These are phyloP conservation scores for Trichoderma simmonsii DNA, from an alignment of 2,329 filamentous ascomycete genomes.

Conservation along the genomic window DNA sequence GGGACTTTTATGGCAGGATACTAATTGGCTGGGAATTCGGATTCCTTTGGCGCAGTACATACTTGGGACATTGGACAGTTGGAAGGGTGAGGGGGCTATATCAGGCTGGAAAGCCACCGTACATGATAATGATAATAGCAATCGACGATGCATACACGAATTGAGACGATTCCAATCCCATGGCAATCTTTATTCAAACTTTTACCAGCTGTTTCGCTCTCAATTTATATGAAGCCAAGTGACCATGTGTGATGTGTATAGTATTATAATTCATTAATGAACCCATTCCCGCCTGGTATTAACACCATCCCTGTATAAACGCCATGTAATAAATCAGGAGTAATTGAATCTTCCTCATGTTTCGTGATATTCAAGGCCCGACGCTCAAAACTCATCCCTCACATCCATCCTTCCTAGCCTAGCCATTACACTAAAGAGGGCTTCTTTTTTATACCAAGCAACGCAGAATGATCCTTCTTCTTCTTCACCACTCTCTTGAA, in stretches of 20 bases:
- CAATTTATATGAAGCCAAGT: neutral
- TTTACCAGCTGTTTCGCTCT: neutral
- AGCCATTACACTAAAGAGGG: conserved; percentile 48
- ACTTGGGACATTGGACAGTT: neutral
- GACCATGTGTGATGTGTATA: neutral
- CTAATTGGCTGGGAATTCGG: neutral
- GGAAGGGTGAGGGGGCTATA: neutral
- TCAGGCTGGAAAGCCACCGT: neutral
- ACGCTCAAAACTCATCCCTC: neutral
- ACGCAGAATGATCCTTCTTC: conserved; percentile 76
- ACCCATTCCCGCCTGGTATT: neutral
- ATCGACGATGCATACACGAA: neutral
- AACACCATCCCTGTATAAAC: neutral
- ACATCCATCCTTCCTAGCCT: neutral
- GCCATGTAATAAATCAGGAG: neutral
- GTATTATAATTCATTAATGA: neutral
- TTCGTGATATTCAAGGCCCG: neutral
- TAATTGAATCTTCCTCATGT: neutral
- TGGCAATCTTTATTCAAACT: neutral
- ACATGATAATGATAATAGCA: conserved; percentile 2
- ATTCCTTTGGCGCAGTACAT: neutral
- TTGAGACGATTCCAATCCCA: neutral
- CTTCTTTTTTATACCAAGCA: conserved; percentile 87
- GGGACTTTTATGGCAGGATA: neutral
- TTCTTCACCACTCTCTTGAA: conserved; percentile 78